phyloP scores from a whole-genome alignment of 495 filamentous ascomycete genomes.

The Aspergillus sparsus region DNA sequence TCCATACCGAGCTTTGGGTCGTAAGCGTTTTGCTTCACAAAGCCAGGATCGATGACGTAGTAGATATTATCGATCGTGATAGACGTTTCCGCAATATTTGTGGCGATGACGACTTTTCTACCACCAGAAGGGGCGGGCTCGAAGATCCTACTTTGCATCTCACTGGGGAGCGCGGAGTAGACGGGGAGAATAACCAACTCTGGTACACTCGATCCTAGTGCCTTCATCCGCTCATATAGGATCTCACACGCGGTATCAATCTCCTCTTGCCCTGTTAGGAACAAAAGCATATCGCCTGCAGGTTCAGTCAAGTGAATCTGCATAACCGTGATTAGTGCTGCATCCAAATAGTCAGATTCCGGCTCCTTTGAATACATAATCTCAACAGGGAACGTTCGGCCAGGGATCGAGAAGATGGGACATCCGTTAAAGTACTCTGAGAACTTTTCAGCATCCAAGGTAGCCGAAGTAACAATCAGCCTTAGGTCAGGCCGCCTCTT shows the following conservation, averaged over 20 bases:
- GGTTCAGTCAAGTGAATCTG: conserved; percentile 95
- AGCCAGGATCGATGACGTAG: conserved; percentile 96
- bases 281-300: conserved; percentile 88
- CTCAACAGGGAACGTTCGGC: conserved; percentile 91
- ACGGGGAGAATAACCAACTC: conserved; percentile 93
- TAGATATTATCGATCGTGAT: conserved; percentile 98
- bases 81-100: conserved; percentile 97
- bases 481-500: conserved; percentile 85
- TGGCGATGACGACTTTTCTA: conserved; percentile 95
- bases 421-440: conserved; percentile 91
- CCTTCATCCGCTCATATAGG: conserved; percentile 94
- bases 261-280: conserved; percentile 96
- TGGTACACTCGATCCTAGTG: conserved; percentile 83
- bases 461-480: conserved; percentile 94
- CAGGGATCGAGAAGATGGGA: conserved; percentile 95
- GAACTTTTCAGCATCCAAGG: conserved; percentile 96
- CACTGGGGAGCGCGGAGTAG: conserved; percentile 87
- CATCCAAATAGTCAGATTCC: conserved; percentile 93
- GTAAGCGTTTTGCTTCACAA: conserved; percentile 96
- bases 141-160: conserved; percentile 94
- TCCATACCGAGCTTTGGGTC: conserved; percentile 99
- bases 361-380: conserved; percentile 93
- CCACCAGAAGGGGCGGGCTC: conserved; percentile 87
- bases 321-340: conserved; percentile 95
- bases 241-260: conserved; percentile 95